Conservation (phyloP, 129 eudicot species). For the sunflower (Helianthus annuus) region DNA sequence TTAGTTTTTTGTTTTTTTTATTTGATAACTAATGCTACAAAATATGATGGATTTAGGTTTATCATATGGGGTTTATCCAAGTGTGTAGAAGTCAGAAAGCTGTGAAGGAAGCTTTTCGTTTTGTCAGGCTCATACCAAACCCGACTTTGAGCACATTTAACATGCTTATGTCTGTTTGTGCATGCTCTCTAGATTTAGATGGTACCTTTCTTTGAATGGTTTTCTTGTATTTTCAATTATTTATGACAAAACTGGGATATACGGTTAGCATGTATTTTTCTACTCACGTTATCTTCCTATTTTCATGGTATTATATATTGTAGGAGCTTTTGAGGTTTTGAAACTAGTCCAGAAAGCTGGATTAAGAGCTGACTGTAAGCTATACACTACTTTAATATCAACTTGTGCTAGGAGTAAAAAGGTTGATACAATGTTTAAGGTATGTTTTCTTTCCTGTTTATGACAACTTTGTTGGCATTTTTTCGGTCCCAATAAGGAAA, state of each 20-base stretch:
- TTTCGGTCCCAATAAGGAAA: constrained; percentile 3
- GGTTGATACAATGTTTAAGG: constrained; percentile 97
- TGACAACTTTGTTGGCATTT: neutral
- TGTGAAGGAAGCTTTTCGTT: constrained; percentile 86
- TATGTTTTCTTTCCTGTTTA: constrained; percentile 27
- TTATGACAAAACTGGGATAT: constrained; percentile 12
- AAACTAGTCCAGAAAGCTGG: constrained; percentile 77
- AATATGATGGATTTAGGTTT: constrained; percentile 57
- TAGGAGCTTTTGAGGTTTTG: constrained; percentile 86
- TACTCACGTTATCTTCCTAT: constrained; percentile 6
- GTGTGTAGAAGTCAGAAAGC: constrained; percentile 80
- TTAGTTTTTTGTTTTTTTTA: neutral
- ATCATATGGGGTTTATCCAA: constrained; percentile 69
- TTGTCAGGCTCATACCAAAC: constrained; percentile 71
- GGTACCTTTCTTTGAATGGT: constrained; percentile 42
- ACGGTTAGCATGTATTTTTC: neutral
- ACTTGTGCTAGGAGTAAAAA: constrained; percentile 93
- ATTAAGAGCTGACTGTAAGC: constrained; percentile 82
- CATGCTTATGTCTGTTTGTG: constrained; percentile 93
- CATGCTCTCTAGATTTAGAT: constrained; percentile 71
- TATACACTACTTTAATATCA: constrained; percentile 92
- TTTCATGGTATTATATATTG: constrained; percentile 20
- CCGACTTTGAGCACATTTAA: constrained; percentile 94
- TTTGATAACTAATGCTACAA: constrained; percentile 19
- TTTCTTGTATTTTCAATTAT: neutral